Base-by-base conservation (phyloP, 106 monocot genomes). In the Dactylorhiza incarnata region DNA sequence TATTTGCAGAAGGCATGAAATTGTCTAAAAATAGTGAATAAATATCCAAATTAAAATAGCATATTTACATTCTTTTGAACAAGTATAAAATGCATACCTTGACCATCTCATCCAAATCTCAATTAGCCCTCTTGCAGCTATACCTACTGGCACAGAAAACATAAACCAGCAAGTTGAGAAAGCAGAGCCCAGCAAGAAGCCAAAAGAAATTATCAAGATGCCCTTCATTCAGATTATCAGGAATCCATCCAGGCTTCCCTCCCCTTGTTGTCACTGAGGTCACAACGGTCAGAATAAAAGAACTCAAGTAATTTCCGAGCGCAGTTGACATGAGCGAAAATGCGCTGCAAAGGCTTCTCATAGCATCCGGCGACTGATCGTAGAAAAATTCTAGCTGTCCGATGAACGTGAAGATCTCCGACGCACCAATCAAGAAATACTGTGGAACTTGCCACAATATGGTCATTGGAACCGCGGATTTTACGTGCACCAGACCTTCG, bases 141-240 rank as follows among this genome's bases (percentile, higher is more conserved):
- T 88, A 91, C 79, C 75, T 84, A 13, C 37, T 61, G 3, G 91
- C 81, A 71, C 79, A 91, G 19, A n/a, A 55, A 48, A 76, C 54
- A 55, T 78, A 91, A 48, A 80, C 75, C 43, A 88, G 14, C 10
- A 91, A 65, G 76, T 91, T 91, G 45, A 84, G 9, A 0, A 80
- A 74, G 70, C 85, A 88, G 43, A 91, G 50, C 15, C 77, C 88
- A 48, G 83, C 79, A 45, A 91, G 14, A 23, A 91, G 73, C 88
- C 88, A 91, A 68, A 91, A 91, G 81, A 78, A 91, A 44, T 75
- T 56, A 80, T 91, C 88, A 3, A 91, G 77, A 54, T 82, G 87
- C 12, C 91, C 91, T 77, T 88, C 91, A 58, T 91, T 91, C 61
- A 91, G 76, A 72, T 88, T 86, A 78, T 91, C 88, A 5, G 91